Percentiles rank a stretch among this genome's conserved stretches.
These are phyloP conservation scores for Balakata baccata DNA, from an alignment of 345 rosid genomes.

Conservation along the genomic window DNA sequence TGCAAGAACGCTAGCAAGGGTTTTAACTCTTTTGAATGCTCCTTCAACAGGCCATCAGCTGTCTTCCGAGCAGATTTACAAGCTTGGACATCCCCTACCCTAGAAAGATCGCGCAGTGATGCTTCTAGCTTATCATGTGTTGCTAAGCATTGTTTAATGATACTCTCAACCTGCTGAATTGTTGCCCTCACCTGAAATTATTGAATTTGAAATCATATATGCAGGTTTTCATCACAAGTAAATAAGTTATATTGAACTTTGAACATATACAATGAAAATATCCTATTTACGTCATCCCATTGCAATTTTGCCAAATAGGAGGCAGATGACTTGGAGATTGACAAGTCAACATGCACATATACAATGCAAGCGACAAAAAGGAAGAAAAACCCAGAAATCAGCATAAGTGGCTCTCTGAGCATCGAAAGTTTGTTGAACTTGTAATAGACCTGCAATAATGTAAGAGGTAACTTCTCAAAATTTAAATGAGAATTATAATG, in stretches of 20 bases:
- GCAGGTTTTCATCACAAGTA: background rate
- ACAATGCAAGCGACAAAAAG: conserved; percentile 68
- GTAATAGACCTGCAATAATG: conserved; percentile 65
- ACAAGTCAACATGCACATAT: conserved; percentile 72
- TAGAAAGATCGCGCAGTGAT: conserved; percentile 80
- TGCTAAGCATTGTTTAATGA: conserved; percentile 60
- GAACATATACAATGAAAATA: background rate
- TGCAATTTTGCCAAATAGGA: conserved; percentile 89
- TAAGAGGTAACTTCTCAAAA: background rate
- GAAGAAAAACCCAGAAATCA: conserved; percentile 70
- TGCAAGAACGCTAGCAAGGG: conserved; percentile 61
- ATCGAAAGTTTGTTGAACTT: conserved; percentile 74
- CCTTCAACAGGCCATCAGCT: conserved; percentile 71
- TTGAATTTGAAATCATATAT: background rate
- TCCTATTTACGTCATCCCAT: conserved; percentile 79
- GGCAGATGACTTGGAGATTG: conserved; percentile 91
- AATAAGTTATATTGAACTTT: background rate
- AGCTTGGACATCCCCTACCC: conserved; percentile 86
- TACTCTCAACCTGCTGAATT: conserved; percentile 56
- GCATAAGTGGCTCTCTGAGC: conserved; percentile 87
- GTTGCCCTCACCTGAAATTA: conserved; percentile 65
- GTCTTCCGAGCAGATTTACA: conserved; percentile 87
- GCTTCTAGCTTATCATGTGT: conserved; percentile 81
- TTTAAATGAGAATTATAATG: background rate
- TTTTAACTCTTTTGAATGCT: conserved; percentile 68